A percentile compares a stretch with the other conserved stretches of the same genome.
phyloP scores from a whole-genome alignment of 2,329 filamentous ascomycete species.

The Fusarium paranaense region DNA sequence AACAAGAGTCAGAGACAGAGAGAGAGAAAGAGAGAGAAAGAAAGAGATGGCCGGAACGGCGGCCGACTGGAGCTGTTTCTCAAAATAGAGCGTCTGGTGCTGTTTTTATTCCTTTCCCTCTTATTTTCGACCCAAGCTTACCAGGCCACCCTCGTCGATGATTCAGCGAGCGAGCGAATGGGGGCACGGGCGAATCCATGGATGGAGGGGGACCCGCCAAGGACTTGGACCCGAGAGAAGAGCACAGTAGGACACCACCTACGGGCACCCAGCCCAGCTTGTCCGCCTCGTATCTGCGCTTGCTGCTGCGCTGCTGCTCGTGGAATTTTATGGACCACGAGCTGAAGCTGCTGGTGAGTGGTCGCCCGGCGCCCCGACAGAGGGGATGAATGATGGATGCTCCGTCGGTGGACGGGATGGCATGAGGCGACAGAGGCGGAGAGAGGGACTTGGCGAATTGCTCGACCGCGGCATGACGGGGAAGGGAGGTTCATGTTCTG shows the following conservation, averaged over 20 bases:
- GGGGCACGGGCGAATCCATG: not conserved
- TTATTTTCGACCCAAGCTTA: constrained; percentile 1
- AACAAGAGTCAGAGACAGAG: not conserved
- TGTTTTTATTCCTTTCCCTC: not conserved
- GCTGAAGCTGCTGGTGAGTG: not conserved
- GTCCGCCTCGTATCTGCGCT: constrained; percentile 32
- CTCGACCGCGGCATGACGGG: not conserved
- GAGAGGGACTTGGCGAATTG: not conserved
- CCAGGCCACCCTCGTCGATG: constrained; percentile 15
- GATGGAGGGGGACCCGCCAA: not conserved
- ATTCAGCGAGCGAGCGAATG: constrained; percentile 26
- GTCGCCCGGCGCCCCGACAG: not conserved
- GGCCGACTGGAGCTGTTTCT: constrained; percentile 13
- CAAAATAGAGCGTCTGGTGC: constrained; percentile 27
- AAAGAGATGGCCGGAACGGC: not conserved
- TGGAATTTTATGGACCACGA: constrained; percentile 4
- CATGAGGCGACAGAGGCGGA: constrained; percentile 3
- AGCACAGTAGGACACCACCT: not conserved
- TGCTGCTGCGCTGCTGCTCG: not conserved
- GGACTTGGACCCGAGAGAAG: not conserved
- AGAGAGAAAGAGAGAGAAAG: not conserved
- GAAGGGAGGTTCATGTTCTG: not conserved
- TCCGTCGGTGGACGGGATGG: constrained; percentile 1
- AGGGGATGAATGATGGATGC: not conserved
- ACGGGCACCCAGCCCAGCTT: not conserved